phyloP scores from a whole-genome alignment of 2,329 filamentous ascomycete species.

The Diplodia seriata region DNA sequence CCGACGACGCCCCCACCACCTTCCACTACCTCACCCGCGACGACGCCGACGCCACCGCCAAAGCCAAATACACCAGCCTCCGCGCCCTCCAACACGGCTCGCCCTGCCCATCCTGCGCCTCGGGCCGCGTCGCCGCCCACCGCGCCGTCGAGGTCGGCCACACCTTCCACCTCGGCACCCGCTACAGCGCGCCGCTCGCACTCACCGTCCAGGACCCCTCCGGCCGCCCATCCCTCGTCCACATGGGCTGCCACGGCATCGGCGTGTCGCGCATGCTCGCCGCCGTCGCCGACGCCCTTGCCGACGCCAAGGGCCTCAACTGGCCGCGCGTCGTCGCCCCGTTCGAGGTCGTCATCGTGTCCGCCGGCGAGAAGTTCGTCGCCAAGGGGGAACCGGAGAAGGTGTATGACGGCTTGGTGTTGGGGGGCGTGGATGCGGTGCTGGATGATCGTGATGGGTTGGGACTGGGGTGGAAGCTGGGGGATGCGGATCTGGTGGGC shows the following conservation, averaged over 20 bases:
- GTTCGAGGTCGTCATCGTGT: conserved; percentile 75
- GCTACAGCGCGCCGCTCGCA: conserved; percentile 79
- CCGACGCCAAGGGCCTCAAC: conserved; percentile 73
- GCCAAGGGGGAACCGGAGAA: conserved; percentile 56
- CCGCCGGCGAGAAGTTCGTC: conserved; percentile 49
- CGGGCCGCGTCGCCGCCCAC: conserved; percentile 44
- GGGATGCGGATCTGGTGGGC: conserved; percentile 87
- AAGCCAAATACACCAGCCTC: not conserved
- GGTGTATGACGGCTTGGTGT: conserved; percentile 69
- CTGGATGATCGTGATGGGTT: conserved; percentile 57
- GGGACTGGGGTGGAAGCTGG: conserved; percentile 81
- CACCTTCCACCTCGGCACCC: conserved; percentile 90
- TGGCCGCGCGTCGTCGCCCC: conserved; percentile 91
- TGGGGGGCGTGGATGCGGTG: conserved; percentile 38
- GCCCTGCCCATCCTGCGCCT: conserved; percentile 13
- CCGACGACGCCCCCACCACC: conserved; percentile 36
- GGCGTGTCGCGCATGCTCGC: conserved; percentile 90
- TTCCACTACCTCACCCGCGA: conserved; percentile 32
- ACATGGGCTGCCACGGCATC: conserved; percentile 98
- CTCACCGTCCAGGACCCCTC: conserved; percentile 50
- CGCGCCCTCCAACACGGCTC: conserved; percentile 1
- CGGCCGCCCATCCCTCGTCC: conserved; percentile 62
- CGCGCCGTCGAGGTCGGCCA: conserved; percentile 90
- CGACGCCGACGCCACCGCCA: not conserved
- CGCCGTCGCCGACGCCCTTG: conserved; percentile 78